Conservation (phyloP, 1,139 yeast species). For the Yamadazyma trypodendri region DNA sequence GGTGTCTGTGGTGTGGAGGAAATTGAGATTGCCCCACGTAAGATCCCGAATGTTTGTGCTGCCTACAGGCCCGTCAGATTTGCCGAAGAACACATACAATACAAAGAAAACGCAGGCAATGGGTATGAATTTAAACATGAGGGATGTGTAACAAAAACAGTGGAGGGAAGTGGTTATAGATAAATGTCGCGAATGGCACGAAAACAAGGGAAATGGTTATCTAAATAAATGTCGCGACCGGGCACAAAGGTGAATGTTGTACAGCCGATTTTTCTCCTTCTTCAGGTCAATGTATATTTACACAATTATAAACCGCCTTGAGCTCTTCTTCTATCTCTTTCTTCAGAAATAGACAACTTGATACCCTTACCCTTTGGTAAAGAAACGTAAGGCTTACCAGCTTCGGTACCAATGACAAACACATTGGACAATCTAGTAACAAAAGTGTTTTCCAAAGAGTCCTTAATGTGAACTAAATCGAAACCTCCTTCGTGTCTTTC, state of each 20-base stretch:
- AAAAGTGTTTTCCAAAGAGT: slow-evolving; percentile 93
- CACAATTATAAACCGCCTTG: slow-evolving; percentile 54
- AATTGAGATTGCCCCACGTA: slow-evolving; percentile 70
- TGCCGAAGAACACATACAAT: not conserved
- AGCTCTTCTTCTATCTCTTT: slow-evolving; percentile 98
- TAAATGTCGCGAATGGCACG: not conserved
- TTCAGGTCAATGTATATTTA: no score
- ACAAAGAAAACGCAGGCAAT: not conserved
- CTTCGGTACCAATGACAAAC: slow-evolving; percentile 91
- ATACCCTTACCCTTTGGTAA: slow-evolving; percentile 99
- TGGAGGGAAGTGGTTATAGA: no score
- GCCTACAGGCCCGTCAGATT: no score
- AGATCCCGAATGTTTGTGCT: slow-evolving; percentile 41
- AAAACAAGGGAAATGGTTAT: not conserved
- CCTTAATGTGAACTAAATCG: slow-evolving; percentile 98
- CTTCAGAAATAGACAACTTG: slow-evolving; percentile 96
- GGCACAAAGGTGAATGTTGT: no score
- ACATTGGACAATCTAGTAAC: slow-evolving; percentile 98
- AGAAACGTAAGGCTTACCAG: slow-evolving; percentile 94
- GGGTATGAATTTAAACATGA: no score
- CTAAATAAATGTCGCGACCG: no score
- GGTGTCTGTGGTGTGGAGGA: slow-evolving; percentile 91
- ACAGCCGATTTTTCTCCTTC: no score
- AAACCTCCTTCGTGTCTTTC: slow-evolving; percentile 99
- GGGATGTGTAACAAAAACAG: no score